Evolutionary conservation across 192 early-diverging fungal species (phyloP), one percentile per base, ranked within the genome.

Genomic region (Linnemannia elongata): DNA sequence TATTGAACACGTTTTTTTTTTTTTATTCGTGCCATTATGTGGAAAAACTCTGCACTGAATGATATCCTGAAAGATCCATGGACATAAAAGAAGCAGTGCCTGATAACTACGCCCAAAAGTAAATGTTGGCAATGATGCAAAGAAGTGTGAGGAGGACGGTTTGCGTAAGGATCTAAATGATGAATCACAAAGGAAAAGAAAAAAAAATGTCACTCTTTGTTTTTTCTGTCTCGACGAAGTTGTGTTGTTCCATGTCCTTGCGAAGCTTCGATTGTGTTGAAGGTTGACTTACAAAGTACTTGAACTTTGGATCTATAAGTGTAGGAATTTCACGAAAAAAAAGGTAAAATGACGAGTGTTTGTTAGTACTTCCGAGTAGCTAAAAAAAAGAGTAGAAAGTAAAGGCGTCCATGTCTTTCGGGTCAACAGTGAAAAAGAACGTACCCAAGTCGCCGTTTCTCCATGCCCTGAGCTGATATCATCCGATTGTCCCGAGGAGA

Each of bases 381-480:
- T n/a, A n/a, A n/a, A 6, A n/a, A 33, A n/a, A 66, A 30, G 1
- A 8, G 27, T 13, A 17, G 6, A 36, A 55, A 10, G 35, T 22
- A 74, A 12, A 75, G 20, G 20, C 15, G 73, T 33, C 33, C 33
- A 6, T 13, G 18, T 39, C 30, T 4, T 54, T 75, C 6, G 17
- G n/a, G 4, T 30, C 4, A 3, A 36, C 33, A 36, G 8, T 75
- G 44, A 15, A 24, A 74, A 69, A 13, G 33, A 49, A 72, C 79
- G 74, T 81, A 60, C 85, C 85, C 18, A 87, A 71, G 47, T 87
- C 85, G 57, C 85, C 85, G 33, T 87, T 81, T 75, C 85, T 81
- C 79, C 80, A 87, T 69, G 79, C 85, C 68, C 80, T 44, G 22
- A 81, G 79, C 85, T 86, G 35, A 71, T 39, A 12, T 54, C 3